A percentile compares a stretch with the other conserved stretches of the same genome.
These are phyloP conservation scores for Diaporthe sp. DNA, from an alignment of 2,329 filamentous ascomycete species.

Conservation along the genomic window DNA sequence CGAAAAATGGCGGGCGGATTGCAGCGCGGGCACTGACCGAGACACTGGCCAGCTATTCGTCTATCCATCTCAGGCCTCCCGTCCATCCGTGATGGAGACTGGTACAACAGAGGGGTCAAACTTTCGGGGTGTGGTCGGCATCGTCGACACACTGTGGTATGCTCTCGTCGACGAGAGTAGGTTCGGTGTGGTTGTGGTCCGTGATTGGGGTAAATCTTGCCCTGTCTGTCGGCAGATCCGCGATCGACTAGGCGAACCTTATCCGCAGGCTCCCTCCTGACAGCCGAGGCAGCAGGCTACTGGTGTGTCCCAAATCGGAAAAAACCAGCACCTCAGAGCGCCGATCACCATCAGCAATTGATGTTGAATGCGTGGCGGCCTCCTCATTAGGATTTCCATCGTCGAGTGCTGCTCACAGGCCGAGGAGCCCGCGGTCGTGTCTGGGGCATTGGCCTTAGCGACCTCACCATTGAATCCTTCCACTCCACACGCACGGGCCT, in stretches of 20 bases:
- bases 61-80: background rate
- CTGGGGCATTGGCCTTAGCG: slow-evolving; percentile 21
- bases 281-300: background rate
- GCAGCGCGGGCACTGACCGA: slow-evolving; percentile 2
- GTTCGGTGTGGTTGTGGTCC: background rate
- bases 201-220: slow-evolving; percentile 28
- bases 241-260: slow-evolving; percentile 31
- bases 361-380: slow-evolving; percentile 3
- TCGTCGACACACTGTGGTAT: background rate
- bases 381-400: background rate
- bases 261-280: slow-evolving; percentile 26
- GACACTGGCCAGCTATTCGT: background rate
- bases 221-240: slow-evolving; percentile 24
- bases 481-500: slow-evolving; percentile 32
- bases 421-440: background rate
- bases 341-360: background rate
- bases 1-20: background rate
- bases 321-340: background rate
- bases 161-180: background rate
- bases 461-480: slow-evolving; percentile 22
- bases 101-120: background rate
- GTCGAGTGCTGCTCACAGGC: background rate
- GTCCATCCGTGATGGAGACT: too few relatives aligned
- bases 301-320: background rate
- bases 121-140: background rate